Percentiles rank a stretch among this genome's conserved stretches.
phyloP scores from a whole-genome alignment of 2,329 filamentous ascomycete genomes.

The Chaetomiaceae sp. region DNA sequence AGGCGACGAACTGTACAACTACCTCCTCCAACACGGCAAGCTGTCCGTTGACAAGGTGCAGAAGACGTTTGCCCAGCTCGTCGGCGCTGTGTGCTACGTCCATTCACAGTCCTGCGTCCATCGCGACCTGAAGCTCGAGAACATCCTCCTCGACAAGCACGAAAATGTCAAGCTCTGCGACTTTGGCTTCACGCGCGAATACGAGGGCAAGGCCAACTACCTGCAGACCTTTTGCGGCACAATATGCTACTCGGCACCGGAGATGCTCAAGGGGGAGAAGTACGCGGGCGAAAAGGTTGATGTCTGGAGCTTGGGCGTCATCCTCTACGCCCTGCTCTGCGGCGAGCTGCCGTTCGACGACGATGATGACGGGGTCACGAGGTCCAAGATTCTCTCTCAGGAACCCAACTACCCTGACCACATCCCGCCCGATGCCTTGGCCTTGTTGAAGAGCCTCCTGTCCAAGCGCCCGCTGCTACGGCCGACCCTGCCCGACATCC shows the following conservation, averaged over 20 bases:
- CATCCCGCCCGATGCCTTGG: slow-evolving; percentile 70
- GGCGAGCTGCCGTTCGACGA: slow-evolving; percentile 94
- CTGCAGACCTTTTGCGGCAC: slow-evolving; percentile 97
- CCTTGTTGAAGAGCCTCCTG: slow-evolving; percentile 72
- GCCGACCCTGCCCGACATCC: slow-evolving; percentile 76
- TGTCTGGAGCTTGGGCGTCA: slow-evolving; percentile 86
- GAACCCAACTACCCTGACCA: slow-evolving; percentile 82
- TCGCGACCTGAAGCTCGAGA: slow-evolving; percentile 93
- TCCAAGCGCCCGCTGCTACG: slow-evolving; percentile 85
- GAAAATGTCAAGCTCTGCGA: slow-evolving; percentile 97
- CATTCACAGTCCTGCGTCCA: slow-evolving; percentile 95
- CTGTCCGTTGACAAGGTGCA: slow-evolving; percentile 83
- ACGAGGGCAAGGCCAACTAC: slow-evolving; percentile 90
- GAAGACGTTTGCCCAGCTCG: slow-evolving; percentile 91
- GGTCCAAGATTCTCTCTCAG: slow-evolving; percentile 75
- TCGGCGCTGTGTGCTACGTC: slow-evolving; percentile 91
- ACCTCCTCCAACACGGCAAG: slow-evolving; percentile 81
- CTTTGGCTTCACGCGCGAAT: slow-evolving; percentile 96
- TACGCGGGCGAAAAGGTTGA: slow-evolving; percentile 98
- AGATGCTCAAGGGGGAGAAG: slow-evolving; percentile 98
- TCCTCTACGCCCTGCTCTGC: slow-evolving; percentile 75
- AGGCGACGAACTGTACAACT: slow-evolving; percentile 97
- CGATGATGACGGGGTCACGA: slow-evolving; percentile 84
- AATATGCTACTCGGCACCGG: slow-evolving; percentile 93
- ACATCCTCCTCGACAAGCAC: slow-evolving; percentile 91